phyloP scores from a whole-genome alignment of 768 basidiomycete genomes.

The Sporobolomyces pararoseus region DNA sequence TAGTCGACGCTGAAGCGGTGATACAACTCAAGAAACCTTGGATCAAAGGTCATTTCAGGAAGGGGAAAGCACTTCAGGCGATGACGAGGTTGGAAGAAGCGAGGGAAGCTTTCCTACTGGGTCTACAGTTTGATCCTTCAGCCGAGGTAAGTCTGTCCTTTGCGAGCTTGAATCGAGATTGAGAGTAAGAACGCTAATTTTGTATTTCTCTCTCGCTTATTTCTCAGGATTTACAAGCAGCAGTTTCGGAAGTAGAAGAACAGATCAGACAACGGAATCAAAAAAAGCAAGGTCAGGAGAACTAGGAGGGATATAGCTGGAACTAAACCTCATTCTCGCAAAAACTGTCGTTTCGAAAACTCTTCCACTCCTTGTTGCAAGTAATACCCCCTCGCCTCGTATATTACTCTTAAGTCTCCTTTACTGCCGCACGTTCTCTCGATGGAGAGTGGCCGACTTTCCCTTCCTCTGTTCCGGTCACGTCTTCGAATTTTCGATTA shows the following conservation, averaged over 20 bases:
- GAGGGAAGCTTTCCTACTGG: slow-evolving; percentile 72
- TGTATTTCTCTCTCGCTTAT: background rate
- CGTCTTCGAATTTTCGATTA: too few species aligned
- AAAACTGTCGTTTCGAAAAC: too few species aligned
- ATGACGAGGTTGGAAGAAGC: slow-evolving; percentile 69
- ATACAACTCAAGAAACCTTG: slow-evolving; percentile 77
- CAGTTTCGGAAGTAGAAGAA: slow-evolving; percentile 31
- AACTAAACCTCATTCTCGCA: too few species aligned
- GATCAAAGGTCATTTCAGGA: slow-evolving; percentile 95
- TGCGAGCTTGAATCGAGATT: background rate
- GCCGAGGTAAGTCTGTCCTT: slow-evolving; percentile 53
- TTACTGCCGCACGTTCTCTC: too few species aligned
- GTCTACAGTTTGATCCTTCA: slow-evolving; percentile 75
- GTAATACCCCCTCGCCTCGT: too few species aligned
- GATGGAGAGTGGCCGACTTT: too few species aligned
- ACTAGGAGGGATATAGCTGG: slow-evolving; percentile 9
- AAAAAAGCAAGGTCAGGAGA: background rate
- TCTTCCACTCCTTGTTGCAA: too few species aligned
- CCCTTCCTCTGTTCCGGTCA: too few species aligned
- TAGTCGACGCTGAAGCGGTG: slow-evolving; percentile 88
- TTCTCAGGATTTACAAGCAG: slow-evolving; percentile 24
- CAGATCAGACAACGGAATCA: slow-evolving; percentile 13
- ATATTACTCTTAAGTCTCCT: too few species aligned
- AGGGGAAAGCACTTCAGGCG: slow-evolving; percentile 78
- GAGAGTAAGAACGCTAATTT: too few species aligned